phyloP scores from a whole-genome alignment of 108 stramenopile species.

The Schizochytrium sp. region DNA sequence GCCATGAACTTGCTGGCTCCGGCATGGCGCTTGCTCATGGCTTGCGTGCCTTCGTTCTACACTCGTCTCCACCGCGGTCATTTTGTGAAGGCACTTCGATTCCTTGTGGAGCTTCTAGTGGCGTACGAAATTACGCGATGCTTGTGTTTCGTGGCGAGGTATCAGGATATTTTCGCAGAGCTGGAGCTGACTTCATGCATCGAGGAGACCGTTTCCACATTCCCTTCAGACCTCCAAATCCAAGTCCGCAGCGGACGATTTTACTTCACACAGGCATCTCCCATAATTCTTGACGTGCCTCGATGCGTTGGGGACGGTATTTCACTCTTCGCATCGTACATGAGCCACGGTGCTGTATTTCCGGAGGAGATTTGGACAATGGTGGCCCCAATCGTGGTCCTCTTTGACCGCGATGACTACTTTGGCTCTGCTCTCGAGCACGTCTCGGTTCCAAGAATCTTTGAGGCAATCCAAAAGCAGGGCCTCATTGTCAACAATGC shows the following conservation, averaged over 20 bases:
- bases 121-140: slow-evolving; percentile 32
- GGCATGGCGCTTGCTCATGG: background rate
- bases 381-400: slow-evolving; percentile 16
- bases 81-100: background rate
- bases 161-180: background rate
- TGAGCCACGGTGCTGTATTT: slow-evolving; percentile 43
- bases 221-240: slow-evolving; percentile 37
- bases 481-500: background rate
- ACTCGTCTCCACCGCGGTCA: background rate
- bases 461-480: background rate
- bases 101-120: slow-evolving; percentile 20
- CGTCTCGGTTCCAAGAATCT: background rate
- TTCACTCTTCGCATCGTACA: background rate
- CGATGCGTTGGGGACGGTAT: background rate
- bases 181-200: background rate
- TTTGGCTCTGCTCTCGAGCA: background rate
- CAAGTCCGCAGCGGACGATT: slow-evolving; percentile 22
- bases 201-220: background rate
- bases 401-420: background rate
- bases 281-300: background rate
- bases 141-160: background rate
- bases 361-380: slow-evolving; percentile 37
- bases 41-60: slow-evolving; percentile 27
- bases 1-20: too few species aligned
- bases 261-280: background rate